phyloP scores from a whole-genome alignment of 495 filamentous ascomycete genomes.

The Aspergillus egyptiacus region DNA sequence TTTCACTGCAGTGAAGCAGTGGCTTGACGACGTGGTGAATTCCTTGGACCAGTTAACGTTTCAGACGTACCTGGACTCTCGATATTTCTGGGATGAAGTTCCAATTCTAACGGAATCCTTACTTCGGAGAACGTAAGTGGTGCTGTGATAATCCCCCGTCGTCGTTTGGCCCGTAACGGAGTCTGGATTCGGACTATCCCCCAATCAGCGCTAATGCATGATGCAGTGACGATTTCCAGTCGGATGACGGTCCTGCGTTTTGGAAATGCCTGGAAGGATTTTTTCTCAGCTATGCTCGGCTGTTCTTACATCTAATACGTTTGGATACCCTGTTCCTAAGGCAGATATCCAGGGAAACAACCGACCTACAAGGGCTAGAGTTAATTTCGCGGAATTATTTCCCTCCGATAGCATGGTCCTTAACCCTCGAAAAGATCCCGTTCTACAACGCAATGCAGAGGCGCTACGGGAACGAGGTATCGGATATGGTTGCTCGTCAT shows the following conservation, averaged over 20 bases:
- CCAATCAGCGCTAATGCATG: slow-evolving; percentile 9
- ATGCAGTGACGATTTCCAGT: slow-evolving; percentile 26
- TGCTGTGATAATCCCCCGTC: not conserved
- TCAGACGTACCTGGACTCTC: slow-evolving; percentile 29
- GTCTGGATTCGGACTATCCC: not conserved
- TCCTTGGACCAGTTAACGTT: slow-evolving; percentile 28
- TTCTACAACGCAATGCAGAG: slow-evolving; percentile 27
- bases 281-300: slow-evolving; percentile 28
- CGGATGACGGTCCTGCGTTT: slow-evolving; percentile 23
- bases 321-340: slow-evolving; percentile 27
- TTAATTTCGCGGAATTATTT: slow-evolving; percentile 29
- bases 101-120: slow-evolving; percentile 39
- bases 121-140: slow-evolving; percentile 39
- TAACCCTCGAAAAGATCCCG: slow-evolving; percentile 29
- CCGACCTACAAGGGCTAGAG: slow-evolving; percentile 22
- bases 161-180: not conserved
- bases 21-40: slow-evolving; percentile 30
- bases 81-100: slow-evolving; percentile 50
- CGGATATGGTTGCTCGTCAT: slow-evolving; percentile 24
- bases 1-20: slow-evolving; percentile 28
- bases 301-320: slow-evolving; percentile 33
- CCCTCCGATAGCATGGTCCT: slow-evolving; percentile 23
- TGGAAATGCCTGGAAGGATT: slow-evolving; percentile 33
- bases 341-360: slow-evolving; percentile 21
- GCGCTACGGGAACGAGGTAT: slow-evolving; percentile 18